Conservation (phyloP, 2,329 filamentous ascomycete species). For the Gremmenia infestans region DNA sequence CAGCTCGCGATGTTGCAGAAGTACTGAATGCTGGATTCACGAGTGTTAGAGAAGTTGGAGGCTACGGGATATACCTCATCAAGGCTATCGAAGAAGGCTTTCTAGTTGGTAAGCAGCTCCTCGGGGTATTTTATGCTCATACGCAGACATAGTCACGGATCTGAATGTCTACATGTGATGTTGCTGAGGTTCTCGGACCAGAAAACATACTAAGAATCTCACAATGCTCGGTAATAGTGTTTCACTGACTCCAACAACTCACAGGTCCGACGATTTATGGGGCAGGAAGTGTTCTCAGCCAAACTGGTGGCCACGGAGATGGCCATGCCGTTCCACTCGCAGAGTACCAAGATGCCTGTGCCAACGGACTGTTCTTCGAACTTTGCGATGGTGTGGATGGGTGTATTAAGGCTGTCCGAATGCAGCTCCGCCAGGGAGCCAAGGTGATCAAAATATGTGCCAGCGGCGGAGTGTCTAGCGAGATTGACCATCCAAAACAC, state of each 20-base stretch:
- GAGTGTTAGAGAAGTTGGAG: not conserved
- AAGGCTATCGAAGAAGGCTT: not conserved
- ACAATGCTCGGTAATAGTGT: too few relatives aligned
- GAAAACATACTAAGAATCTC: too few relatives aligned
- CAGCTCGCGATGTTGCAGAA: not conserved
- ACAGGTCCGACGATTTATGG: not conserved
- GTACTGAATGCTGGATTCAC: not conserved
- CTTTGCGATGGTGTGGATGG: not conserved
- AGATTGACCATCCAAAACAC: not conserved
- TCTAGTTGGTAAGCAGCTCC: too few relatives aligned
- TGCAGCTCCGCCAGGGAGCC: not conserved
- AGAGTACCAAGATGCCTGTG: not conserved
- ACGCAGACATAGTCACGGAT: too few relatives aligned
- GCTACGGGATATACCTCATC: not conserved
- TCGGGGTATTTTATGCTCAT: too few relatives aligned
- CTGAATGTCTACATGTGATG: too few relatives aligned
- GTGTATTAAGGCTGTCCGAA: not conserved
- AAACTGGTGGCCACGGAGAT: not conserved
- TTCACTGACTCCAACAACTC: not conserved
- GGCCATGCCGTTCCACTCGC: not conserved
- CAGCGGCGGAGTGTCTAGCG: not conserved
- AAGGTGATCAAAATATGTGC: not conserved
- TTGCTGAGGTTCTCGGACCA: too few relatives aligned
- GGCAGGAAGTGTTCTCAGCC: not conserved
- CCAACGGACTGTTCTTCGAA: not conserved